These are phyloP conservation scores for Capronia americana DNA, from an alignment of 2,329 filamentous ascomycete species.

Conservation along the genomic window DNA sequence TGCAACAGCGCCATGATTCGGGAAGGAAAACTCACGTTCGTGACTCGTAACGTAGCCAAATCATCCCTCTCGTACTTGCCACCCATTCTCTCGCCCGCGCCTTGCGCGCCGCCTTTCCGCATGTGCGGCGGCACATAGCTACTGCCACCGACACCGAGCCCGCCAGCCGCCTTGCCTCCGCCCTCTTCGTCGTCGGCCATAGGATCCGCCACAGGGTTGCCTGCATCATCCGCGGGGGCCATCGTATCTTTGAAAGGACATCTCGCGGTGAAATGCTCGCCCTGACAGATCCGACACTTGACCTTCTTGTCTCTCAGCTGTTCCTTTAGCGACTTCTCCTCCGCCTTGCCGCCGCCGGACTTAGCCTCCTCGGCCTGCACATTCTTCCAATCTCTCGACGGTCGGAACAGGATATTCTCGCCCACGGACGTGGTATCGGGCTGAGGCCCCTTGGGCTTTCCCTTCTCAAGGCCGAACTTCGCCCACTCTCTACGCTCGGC, in stretches of 20 bases:
- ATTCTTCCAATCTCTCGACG: constrained; percentile 90
- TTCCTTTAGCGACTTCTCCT: constrained; percentile 70
- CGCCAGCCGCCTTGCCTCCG: constrained; percentile 57
- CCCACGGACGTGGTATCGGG: constrained; percentile 90
- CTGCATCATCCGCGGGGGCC: constrained; percentile 67
- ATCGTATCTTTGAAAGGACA: constrained; percentile 99
- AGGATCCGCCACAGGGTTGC: constrained; percentile 43
- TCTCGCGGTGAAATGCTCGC: constrained; percentile 98
- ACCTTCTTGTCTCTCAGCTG: constrained; percentile 97
- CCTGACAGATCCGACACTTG: constrained; percentile 98
- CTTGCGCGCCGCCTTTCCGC: constrained; percentile 66
- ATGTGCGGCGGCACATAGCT: constrained; percentile 95
- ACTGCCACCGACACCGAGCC: constrained; percentile 70
- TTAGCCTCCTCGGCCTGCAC: constrained; percentile 76
- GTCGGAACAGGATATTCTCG: constrained; percentile 98
- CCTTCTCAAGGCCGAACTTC: constrained; percentile 91
- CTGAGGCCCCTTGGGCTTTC: constrained; percentile 81
- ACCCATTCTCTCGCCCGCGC: constrained; percentile 79
- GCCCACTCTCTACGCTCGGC: constrained; percentile 91
- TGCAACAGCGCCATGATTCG: constrained; percentile 22
- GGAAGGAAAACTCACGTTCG: constrained; percentile 72
- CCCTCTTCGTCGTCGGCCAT: constrained; percentile 55
- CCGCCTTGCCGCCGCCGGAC: constrained; percentile 60
- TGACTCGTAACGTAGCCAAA: constrained; percentile 92
- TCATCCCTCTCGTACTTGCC: constrained; percentile 98